phyloP scores from a whole-genome alignment of 163 green algal species.

The Scenedesmus sp. region DNA sequence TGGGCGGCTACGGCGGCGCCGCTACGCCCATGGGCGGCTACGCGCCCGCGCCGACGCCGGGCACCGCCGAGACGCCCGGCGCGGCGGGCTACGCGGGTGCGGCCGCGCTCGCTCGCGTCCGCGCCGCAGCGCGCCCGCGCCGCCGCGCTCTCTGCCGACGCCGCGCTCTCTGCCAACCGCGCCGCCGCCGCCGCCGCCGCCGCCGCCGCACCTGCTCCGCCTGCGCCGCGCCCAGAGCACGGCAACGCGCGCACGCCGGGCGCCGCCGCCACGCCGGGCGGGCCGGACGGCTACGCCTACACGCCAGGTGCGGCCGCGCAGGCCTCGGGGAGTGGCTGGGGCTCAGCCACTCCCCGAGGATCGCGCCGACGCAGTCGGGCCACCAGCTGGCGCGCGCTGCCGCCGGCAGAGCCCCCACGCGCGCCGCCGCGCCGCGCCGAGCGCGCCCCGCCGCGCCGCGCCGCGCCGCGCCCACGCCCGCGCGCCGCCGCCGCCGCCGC shows the following conservation, averaged over 20 bases:
- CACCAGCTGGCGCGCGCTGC: too few relatives aligned
- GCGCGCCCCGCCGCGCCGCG: background rate
- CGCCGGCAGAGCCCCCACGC: too few relatives aligned
- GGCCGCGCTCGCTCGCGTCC: too few relatives aligned
- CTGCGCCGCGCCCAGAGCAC: constrained; percentile 7
- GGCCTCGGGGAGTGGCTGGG: background rate
- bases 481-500: too few relatives aligned
- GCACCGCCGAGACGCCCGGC: constrained; percentile 36
- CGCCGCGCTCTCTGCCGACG: too few relatives aligned
- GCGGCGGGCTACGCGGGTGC: constrained; percentile 25
- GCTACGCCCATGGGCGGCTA: constrained; percentile 18
- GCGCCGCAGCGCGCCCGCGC: too few relatives aligned
- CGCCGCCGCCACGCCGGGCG: constrained; percentile 26
- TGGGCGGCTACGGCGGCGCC: constrained; percentile 42
- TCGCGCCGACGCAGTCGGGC: too few relatives aligned
- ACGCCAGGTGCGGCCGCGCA: background rate
- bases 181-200: too few relatives aligned
- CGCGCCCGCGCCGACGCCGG: constrained; percentile 42
- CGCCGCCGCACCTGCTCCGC: background rate
- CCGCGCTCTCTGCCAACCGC: too few relatives aligned
- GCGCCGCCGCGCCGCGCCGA: background rate
- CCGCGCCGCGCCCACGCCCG: background rate
- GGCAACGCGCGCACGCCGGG: constrained; percentile 26
- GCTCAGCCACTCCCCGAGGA: too few relatives aligned
- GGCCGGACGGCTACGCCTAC: too few relatives aligned